Evolutionary conservation across 352 stramenopile species (phyloP), one percentile per base, ranked within the genome.

Genomic region (Phytophthora vignae): DNA sequence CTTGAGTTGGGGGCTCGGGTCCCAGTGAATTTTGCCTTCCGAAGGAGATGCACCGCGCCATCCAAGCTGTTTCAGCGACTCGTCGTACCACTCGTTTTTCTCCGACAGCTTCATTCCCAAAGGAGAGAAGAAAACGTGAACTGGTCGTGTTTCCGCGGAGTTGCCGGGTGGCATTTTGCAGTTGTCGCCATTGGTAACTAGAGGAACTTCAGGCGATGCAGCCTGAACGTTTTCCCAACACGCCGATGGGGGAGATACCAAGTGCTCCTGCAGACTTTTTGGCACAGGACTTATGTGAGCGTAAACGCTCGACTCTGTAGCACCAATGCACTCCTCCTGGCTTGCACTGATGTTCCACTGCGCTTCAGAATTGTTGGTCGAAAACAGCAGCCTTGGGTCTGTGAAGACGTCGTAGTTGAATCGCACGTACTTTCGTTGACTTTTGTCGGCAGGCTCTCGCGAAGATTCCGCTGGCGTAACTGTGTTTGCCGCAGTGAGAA

Each of bases 391-490:
- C 5, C 58, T 71, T 27, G 72, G 60, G 50, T 82, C 55, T 4
- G 62, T 85, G 29, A 93, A 90, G 38, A 93, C 68, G 8, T 63
- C 73, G 31, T 83, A 78, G 63, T 93, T 91, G 65, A 93, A 90
- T 1, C 65, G 66, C 5, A 88, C 74, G 50, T 77, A 72, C 56
- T 92, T 93, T 19, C 79, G 73, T n/a, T 64, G 55, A 19, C 55
- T 57, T 52, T 77, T 77, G 67, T 81, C 75, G 5, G 53, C 55
- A 49, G 36, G 19, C 6, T 74, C 56, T 22, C 48, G 61, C 46
- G 56, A 59, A 42, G 57, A 48, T 9, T 64, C 61, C 17, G 66
- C 44, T 33, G 56, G 78, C 40, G 31, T 78, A 38, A 65, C 54
- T 8, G 64, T 25, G 2, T 69, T 56, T 8, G 69, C 52, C 4